These are phyloP conservation scores for Camellia lanceoleosa DNA, from an alignment of 148 eudicot species.

Conservation along the genomic window DNA sequence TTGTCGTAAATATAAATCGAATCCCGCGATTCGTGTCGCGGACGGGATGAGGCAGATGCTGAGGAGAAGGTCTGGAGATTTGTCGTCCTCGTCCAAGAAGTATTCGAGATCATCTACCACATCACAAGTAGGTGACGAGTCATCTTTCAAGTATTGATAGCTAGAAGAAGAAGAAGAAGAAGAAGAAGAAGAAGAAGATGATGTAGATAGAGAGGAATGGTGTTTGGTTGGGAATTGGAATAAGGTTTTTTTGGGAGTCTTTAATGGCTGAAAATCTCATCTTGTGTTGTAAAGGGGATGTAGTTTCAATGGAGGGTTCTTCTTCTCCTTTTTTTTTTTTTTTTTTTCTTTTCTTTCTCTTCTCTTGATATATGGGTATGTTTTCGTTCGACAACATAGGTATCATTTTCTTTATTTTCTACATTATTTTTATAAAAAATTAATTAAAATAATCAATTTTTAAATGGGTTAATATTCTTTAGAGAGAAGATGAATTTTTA, in stretches of 20 bases:
- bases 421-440: no score
- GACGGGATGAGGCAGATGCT: slow-evolving; percentile 75
- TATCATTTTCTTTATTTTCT: no score
- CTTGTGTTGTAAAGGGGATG: neutral
- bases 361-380: neutral
- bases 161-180: no score
- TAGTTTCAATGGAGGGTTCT: slow-evolving; percentile 8
- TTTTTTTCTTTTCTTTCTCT: no score
- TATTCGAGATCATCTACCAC: slow-evolving; percentile 35
- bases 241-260: neutral
- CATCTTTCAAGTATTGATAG: slow-evolving; percentile 20
- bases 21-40: slow-evolving; percentile 64
- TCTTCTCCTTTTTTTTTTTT: no score
- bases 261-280: slow-evolving; percentile 9
- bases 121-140: slow-evolving; percentile 27
- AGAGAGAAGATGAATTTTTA: no score
- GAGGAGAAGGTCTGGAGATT: slow-evolving; percentile 44
- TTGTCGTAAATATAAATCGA: slow-evolving; percentile 56
- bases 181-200: neutral
- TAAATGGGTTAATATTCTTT: no score
- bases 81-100: slow-evolving; percentile 21
- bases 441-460: no score
- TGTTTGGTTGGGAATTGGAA: neutral
- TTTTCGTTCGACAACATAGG: no score
- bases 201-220: neutral